These are phyloP conservation scores for Trypanosoma caninum DNA, from an alignment of 208 protist species.

Conservation along the genomic window DNA sequence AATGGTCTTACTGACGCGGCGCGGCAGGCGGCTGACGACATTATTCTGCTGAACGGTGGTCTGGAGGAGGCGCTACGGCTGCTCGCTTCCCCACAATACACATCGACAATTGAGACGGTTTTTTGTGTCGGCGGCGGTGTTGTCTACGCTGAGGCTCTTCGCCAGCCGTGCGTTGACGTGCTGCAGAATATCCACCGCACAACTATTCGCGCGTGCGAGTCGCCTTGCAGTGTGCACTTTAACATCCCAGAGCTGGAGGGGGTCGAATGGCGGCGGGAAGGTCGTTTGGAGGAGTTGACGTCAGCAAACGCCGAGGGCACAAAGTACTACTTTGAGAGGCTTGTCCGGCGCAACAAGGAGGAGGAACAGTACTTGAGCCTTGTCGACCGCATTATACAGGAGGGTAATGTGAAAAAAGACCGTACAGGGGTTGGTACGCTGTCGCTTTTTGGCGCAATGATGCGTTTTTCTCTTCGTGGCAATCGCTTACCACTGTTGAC, in stretches of 20 bases:
- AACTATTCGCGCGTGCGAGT: constrained; percentile 30
- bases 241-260: constrained; percentile 28
- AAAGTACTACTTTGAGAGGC: constrained; percentile 71
- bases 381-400: constrained; percentile 72
- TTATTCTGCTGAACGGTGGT: constrained; percentile 60
- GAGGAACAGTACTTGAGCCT: constrained; percentile 94
- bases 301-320: constrained; percentile 26
- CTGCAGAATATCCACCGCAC: constrained; percentile 77
- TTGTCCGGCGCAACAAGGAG: constrained; percentile 77
- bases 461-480: constrained; percentile 95
- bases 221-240: constrained; percentile 62
- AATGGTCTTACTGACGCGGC: constrained; percentile 30
- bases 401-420: constrained; percentile 85
- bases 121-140: constrained; percentile 93
- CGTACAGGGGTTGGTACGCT: constrained; percentile 96
- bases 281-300: constrained; percentile 21
- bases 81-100: constrained; percentile 55
- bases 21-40: constrained; percentile 31
- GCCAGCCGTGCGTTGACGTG: constrained; percentile 49
- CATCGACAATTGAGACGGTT: constrained; percentile 69
- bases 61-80: constrained; percentile 47
- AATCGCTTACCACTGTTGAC: constrained; percentile 96
- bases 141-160: constrained; percentile 81
- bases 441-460: constrained; percentile 95
- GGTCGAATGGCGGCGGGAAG: constrained; percentile 44